Evolutionary conservation across 2,329 filamentous ascomycete genomes (phyloP).

Genomic region (Trichocomaceae sp.): DNA sequence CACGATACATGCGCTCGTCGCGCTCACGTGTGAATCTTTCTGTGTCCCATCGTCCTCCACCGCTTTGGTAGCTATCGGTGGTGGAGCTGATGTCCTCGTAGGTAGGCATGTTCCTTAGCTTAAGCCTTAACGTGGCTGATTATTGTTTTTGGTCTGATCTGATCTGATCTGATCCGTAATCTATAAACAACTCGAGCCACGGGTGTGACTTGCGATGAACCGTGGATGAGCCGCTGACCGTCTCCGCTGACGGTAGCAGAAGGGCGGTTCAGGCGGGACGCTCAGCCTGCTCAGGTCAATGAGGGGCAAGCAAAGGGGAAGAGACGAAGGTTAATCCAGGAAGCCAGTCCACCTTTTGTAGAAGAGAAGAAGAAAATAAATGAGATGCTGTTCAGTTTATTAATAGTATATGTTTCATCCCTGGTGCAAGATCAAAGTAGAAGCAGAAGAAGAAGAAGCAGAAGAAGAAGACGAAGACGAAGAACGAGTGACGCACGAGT

Average conservation of each 20-base stretch:
- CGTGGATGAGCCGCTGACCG: conserved; percentile 9
- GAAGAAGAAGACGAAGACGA: not conserved
- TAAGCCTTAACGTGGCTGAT: too few relatives aligned
- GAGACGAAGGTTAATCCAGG: not conserved
- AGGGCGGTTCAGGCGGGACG: not conserved
- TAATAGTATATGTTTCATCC: too few relatives aligned
- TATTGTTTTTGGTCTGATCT: not conserved
- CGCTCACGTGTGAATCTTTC: conserved; percentile 40
- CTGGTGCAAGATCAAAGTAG: too few relatives aligned
- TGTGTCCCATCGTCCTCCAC: conserved; percentile 32
- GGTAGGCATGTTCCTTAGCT: conserved; percentile 29
- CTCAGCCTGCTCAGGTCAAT: too few relatives aligned
- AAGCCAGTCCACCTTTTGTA: too few relatives aligned
- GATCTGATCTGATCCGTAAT: too few relatives aligned
- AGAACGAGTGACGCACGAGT: not conserved
- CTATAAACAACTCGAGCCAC: conserved; percentile 4
- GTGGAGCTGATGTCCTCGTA: conserved; percentile 29
- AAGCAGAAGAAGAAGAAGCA: too few relatives aligned
- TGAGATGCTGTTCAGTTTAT: too few relatives aligned
- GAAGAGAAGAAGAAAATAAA: too few relatives aligned
- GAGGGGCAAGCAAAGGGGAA: not conserved
- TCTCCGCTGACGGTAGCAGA: conserved; percentile 13
- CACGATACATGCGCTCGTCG: conserved; percentile 31
- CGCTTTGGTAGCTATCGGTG: conserved; percentile 17
- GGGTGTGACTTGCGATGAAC: conserved; percentile 10